Conservation (phyloP, 768 basidiomycete genomes). For the Suillus subluteus region DNA sequence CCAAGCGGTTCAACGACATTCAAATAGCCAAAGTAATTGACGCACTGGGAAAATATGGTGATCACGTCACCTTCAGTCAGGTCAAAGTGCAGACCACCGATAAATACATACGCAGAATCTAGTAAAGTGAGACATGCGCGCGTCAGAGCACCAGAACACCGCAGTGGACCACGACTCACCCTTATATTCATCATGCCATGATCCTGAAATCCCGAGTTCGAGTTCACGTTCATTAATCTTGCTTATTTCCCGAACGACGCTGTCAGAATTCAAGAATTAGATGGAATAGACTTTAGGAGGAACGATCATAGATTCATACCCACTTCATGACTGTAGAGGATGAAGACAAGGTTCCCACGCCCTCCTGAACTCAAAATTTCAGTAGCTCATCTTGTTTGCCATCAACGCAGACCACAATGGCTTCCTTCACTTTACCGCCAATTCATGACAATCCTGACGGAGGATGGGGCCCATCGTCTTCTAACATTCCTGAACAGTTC, state of each 20-base stretch:
- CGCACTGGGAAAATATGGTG: conserved; percentile 96
- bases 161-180: conserved; percentile 38
- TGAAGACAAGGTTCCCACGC: conserved; percentile 15
- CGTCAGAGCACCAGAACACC: not conserved
- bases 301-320: conserved; percentile 30
- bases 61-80: conserved; percentile 98
- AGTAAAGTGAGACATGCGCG: conserved; percentile 9
- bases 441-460: conserved; percentile 94
- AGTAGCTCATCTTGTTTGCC: conserved; percentile 15
- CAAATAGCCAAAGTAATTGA: conserved; percentile 19
- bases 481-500: conserved; percentile 86
- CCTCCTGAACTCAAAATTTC: conserved; percentile 20
- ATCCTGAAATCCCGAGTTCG: conserved; percentile 70
- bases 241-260: conserved; percentile 92
- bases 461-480: conserved; percentile 88
- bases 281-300: not conserved
- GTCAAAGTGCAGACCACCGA: conserved; percentile 86
- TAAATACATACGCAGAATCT: conserved; percentile 96
- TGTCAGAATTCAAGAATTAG: conserved; percentile 36
- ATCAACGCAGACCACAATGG: conserved; percentile 45
- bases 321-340: conserved; percentile 66
- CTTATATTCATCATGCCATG: conserved; percentile 98
- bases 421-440: conserved; percentile 83
- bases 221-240: conserved; percentile 92
- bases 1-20: conserved; percentile 10